phyloP scores from a whole-genome alignment of 2,329 filamentous ascomycete genomes.

The Fusarium annulatum region DNA sequence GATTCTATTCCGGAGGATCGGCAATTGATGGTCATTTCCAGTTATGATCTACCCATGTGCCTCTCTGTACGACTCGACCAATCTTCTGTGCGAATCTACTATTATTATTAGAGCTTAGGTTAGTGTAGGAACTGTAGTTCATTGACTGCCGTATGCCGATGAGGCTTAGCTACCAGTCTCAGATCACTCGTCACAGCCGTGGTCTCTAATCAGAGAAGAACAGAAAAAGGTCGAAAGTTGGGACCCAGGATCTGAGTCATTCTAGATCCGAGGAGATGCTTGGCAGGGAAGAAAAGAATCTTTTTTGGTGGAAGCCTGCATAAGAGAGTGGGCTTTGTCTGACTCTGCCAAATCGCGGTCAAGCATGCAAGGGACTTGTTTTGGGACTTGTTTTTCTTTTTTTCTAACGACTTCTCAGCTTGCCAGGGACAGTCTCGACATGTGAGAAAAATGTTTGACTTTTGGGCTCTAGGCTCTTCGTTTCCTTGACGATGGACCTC shows the following conservation, averaged over 20 bases:
- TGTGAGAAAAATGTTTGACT: conserved; percentile 10
- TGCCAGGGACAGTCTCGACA: conserved; percentile 9
- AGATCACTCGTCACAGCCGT: conserved; percentile 2
- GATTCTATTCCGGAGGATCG: conserved; percentile 11
- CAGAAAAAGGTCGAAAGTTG: background rate
- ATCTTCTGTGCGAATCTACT: background rate
- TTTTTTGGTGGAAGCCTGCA: conserved; percentile 4
- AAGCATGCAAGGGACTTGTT: conserved; percentile 22
- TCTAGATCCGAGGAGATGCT: conserved; percentile 16
- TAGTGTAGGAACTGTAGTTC: background rate
- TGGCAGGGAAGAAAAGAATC: conserved; percentile 19
- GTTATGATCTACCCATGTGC: background rate
- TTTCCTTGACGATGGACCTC: background rate
- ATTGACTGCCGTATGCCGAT: conserved; percentile 9
- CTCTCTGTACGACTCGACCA: conserved; percentile 1
- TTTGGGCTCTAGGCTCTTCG: conserved; percentile 18
- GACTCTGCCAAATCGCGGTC: conserved; percentile 20
- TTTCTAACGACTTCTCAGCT: background rate
- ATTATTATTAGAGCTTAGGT: background rate
- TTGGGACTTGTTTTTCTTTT: background rate
- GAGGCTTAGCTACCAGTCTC: conserved; percentile 16
- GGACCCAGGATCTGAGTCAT: conserved; percentile 25
- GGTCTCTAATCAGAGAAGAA: background rate
- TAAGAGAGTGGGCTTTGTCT: background rate
- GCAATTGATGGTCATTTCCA: conserved; percentile 5